Conservation (phyloP, 129 eudicot species). For the Saussurea involucrata region DNA sequence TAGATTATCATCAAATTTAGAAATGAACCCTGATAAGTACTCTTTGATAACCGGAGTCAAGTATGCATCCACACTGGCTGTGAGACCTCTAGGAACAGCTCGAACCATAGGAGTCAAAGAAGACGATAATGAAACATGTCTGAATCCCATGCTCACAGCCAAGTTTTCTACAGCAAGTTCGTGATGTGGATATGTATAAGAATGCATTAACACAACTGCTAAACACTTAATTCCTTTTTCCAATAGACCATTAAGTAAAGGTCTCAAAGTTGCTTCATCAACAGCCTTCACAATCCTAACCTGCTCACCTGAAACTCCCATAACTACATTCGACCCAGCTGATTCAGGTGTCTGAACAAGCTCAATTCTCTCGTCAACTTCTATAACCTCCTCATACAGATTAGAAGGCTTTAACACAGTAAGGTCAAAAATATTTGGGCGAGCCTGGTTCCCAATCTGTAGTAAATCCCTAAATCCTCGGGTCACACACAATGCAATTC, state of each 20-base stretch:
- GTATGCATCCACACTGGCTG: conserved; percentile 96
- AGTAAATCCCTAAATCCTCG: conserved; percentile 76
- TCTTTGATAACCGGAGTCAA: conserved; percentile 91
- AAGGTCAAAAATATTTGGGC: conserved; percentile 93
- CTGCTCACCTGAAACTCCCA: conserved; percentile 85
- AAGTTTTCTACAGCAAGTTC: conserved; percentile 55
- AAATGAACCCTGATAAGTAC: conserved; percentile 80
- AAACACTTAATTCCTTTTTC: conserved; percentile 73
- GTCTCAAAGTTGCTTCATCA: conserved; percentile 53
- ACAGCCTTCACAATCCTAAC: conserved; percentile 67
- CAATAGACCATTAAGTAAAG: conserved; percentile 62
- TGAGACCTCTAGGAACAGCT: conserved; percentile 97
- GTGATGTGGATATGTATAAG: conserved; percentile 85
- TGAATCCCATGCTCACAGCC: conserved; percentile 77
- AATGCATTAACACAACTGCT: conserved; percentile 92
- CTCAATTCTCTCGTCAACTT: conserved; percentile 90
- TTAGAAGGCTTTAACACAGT: conserved; percentile 82
- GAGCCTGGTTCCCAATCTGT: conserved; percentile 94
- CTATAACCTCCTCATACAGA: conserved; percentile 89
- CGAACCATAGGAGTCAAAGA: conserved; percentile 98
- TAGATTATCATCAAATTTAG: conserved; percentile 72
- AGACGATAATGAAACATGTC: conserved; percentile 87
- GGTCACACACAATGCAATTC: conserved; percentile 90
- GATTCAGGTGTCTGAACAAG: conserved; percentile 42
- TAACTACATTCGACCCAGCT: conserved; percentile 36